Evolutionary conservation across 352 stramenopile species (phyloP).

Genomic region (Phytophthora boehmeriae): DNA sequence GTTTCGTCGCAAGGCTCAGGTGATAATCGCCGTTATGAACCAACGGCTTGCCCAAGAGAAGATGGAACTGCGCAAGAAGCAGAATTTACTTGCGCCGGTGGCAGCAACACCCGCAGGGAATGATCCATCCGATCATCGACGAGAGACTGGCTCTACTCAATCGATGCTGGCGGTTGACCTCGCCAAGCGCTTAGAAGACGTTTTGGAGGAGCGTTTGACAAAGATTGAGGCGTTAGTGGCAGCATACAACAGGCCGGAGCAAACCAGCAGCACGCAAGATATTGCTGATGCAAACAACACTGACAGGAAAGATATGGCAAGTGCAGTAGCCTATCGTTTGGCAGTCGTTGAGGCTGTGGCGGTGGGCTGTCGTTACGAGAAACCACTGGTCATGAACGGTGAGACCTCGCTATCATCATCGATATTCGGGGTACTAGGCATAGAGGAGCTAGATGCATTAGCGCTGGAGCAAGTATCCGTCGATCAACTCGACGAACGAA

Average conservation of each 20-base stretch:
- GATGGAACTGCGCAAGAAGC: constrained; percentile 45
- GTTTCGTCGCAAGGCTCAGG: constrained; percentile 50
- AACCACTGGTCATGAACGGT: constrained; percentile 2
- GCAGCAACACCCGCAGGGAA: neutral
- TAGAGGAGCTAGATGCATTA: constrained; percentile 3
- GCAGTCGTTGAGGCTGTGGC: constrained; percentile 30
- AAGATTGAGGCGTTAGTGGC: constrained; percentile 34
- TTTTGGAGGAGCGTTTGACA: constrained; percentile 29
- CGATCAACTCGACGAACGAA: constrained; percentile 31
- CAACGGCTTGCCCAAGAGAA: constrained; percentile 61
- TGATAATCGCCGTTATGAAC: constrained; percentile 53
- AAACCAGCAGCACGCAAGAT: neutral
- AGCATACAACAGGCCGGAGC: constrained; percentile 10
- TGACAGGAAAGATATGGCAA: constrained; percentile 1
- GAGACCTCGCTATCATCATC: constrained; percentile 5
- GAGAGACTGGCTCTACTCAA: constrained; percentile 1
- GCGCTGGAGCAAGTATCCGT: neutral
- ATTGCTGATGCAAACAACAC: neutral
- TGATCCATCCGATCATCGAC: neutral
- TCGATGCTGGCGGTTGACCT: constrained; percentile 15
- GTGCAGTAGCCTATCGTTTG: constrained; percentile 16
- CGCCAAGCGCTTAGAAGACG: constrained; percentile 18
- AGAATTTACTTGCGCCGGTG: constrained; percentile 19
- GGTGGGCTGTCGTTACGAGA: constrained; percentile 27
- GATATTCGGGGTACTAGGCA: constrained; percentile 26